These are phyloP conservation scores for Yamagishiella unicocca DNA, from an alignment of 139 green algal genomes.

Conservation along the genomic window DNA sequence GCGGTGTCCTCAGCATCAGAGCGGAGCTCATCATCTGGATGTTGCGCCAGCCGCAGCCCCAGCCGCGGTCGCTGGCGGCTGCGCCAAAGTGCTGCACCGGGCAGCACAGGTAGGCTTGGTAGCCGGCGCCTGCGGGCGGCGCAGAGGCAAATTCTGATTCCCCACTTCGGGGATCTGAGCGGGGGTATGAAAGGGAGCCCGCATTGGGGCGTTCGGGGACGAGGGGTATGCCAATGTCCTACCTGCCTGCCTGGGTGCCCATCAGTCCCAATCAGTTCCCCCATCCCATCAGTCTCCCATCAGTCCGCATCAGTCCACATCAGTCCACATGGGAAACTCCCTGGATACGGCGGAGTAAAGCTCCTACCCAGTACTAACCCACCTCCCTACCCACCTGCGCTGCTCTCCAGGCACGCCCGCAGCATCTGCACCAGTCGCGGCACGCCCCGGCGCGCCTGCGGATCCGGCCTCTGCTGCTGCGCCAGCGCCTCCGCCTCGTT, in stretches of 20 bases:
- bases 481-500: neutral
- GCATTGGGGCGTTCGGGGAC: too few species aligned
- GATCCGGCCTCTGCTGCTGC: constrained; percentile 15
- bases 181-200: too few species aligned
- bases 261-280: too few species aligned
- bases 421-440: neutral
- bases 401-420: neutral
- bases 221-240: too few species aligned
- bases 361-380: too few species aligned
- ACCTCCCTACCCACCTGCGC: neutral
- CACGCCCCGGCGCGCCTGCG: neutral
- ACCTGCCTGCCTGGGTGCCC: too few species aligned
- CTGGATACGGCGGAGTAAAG: too few species aligned
- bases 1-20: constrained; percentile 23
- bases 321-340: too few species aligned
- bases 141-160: neutral
- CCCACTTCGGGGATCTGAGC: too few species aligned
- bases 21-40: constrained; percentile 67
- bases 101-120: constrained; percentile 39
- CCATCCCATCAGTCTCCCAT: too few species aligned
- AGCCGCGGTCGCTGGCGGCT: constrained; percentile 64
- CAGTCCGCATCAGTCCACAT: too few species aligned
- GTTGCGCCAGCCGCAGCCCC: constrained; percentile 89
- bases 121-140: neutral
- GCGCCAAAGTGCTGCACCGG: constrained; percentile 61